Evolutionary conservation across 257 asterid species (phyloP), one percentile per base, ranked within the genome.

Genomic region (Lavandula angustifolia): DNA sequence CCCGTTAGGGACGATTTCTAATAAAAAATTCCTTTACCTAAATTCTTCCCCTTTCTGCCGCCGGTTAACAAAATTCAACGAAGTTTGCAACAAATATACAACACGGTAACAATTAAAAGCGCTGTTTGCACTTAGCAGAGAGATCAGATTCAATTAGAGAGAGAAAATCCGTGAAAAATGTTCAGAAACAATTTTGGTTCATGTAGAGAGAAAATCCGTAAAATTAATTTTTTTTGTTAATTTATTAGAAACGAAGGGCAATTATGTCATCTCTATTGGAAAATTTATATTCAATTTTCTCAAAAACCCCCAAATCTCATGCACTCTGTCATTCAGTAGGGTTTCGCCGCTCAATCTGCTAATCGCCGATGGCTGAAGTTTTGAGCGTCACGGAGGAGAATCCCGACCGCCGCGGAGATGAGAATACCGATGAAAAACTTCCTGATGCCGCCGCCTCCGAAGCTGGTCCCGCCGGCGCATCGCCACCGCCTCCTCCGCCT

Each of bases 361-460:
- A 32, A 38, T 66, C 63, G 64, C 62, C 62, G 52, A 84, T 84
- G 90, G 80, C 90, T 27, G 90, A 84, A 61, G 82, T 60, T 37
- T 35, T 78, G 56, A 72, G 44, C 65, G 80, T 72, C 61, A 13
- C 73, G 18, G 80, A 68, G n/a, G 87, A 81, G 18, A 73, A 54
- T 70, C 62, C 52, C 49, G 87, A 77, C 58, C 68, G 11, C 38
- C 78, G 66, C 55, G 57, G 61, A 0, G 85, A 80, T 58, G 54
- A 55, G 71, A 62, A 22, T 54, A 12, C 70, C 56, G 59, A 56
- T 40, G 79, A 63, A 33, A 84, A 77, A 43, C 78, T 77, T 27
- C 11, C 76, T 18, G 85, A 76, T n/a, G 35, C 69, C 62, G 77
- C 64, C 43, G 32, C 71, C 37, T 42, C 55, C 54, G 71, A 66